Conservation (phyloP, 176 grass and related monocot species). For the Oryza meyeriana region DNA sequence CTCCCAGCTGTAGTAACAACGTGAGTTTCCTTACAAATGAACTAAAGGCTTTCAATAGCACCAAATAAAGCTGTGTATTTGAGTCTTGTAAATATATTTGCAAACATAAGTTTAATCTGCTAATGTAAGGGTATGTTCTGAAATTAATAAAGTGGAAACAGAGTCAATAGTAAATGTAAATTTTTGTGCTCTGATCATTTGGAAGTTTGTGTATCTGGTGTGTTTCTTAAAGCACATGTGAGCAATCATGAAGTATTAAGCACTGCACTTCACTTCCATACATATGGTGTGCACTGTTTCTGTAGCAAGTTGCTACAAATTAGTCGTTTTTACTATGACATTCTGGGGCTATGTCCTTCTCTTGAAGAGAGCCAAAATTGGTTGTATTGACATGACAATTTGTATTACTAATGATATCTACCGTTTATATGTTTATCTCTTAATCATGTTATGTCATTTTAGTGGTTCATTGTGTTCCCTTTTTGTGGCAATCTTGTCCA, state of each 20-base stretch:
- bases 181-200: background rate
- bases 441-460: slow-evolving; percentile 16
- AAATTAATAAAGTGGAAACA: background rate
- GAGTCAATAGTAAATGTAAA: background rate
- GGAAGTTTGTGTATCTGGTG: background rate
- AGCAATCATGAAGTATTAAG: background rate
- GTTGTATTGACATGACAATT: background rate
- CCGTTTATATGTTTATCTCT: background rate
- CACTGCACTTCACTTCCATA: background rate
- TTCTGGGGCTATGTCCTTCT: background rate
- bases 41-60: slow-evolving; percentile 10
- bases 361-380: background rate
- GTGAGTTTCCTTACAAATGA: slow-evolving; percentile 54
- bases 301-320: background rate
- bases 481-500: background rate
- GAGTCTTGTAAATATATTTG: background rate
- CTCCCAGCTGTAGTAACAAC: slow-evolving; percentile 98
- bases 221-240: background rate
- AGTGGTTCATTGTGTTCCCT: background rate
- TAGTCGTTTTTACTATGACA: background rate
- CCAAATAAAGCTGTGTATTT: background rate
- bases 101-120: background rate
- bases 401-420: background rate
- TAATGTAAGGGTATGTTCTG: slow-evolving; percentile 3
- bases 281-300: background rate